Evolutionary conservation across 352 stramenopile genomes (phyloP).

Genomic region (Phytophthora quininea): DNA sequence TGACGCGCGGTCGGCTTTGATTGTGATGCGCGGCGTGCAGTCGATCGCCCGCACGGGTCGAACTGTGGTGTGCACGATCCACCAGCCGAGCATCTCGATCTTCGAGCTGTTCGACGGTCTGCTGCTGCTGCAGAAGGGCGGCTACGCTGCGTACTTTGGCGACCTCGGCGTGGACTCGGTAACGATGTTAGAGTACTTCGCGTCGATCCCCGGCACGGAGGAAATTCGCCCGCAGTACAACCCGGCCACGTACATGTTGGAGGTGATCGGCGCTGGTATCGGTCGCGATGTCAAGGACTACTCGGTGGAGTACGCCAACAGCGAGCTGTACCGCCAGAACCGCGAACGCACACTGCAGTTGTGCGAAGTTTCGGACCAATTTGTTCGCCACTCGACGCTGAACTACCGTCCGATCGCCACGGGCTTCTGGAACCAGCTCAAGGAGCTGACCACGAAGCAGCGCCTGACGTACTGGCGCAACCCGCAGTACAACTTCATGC

Average conservation of each 20-base stretch:
- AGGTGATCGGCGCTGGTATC: conserved; percentile 78
- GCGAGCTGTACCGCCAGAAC: conserved; percentile 35
- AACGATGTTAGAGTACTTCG: conserved; percentile 90
- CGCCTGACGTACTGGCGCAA: conserved; percentile 60
- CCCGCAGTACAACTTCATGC: conserved; percentile 64
- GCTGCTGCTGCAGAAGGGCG: conserved; percentile 78
- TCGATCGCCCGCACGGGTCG: conserved; percentile 87
- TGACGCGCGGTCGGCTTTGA: conserved; percentile 85
- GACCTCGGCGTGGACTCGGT: conserved; percentile 80
- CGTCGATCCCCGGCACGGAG: conserved; percentile 71
- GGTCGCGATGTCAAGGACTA: conserved; percentile 59
- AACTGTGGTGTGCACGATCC: conserved; percentile 79
- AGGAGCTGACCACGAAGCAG: conserved; percentile 41
- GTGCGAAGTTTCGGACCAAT: conserved; percentile 26
- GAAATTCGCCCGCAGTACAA: conserved; percentile 84
- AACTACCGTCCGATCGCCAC: conserved; percentile 57
- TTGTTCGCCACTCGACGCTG: conserved; percentile 51
- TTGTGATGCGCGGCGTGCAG: conserved; percentile 88
- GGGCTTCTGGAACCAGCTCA: conserved; percentile 47
- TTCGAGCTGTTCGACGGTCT: conserved; percentile 93
- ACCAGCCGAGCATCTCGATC: conserved; percentile 76
- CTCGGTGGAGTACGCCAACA: conserved; percentile 57
- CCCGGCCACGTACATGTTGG: conserved; percentile 91
- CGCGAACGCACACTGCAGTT: conserved; percentile 27
- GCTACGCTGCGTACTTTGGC: conserved; percentile 83